Base-by-base conservation (phyloP, 2,329 filamentous ascomycete species). In the Nemania sp. region DNA sequence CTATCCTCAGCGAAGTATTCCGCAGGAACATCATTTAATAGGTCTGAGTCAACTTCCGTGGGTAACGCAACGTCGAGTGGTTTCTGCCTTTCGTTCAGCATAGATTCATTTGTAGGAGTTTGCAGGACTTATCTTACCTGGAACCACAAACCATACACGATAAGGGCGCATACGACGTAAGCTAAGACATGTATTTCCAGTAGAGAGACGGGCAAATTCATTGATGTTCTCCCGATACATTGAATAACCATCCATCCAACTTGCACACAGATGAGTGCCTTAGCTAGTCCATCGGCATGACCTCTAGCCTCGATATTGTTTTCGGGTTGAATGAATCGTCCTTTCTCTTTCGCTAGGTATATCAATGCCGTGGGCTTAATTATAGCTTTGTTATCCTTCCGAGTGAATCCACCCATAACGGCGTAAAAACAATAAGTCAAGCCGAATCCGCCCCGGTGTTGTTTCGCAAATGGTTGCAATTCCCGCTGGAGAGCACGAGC, bases 131-230 rank as follows among this genome's bases (percentile, higher is more conserved):
- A 20, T 15, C n/a, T 56, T 43, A 56, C 53, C n/a, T 56, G 26
- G 53, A 56, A 56, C 53, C 53, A 56, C 15, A 56, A 5, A 3
- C 5, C 20, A n/a, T 56, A 56, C 26, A 56, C 11, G 2, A 41
- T 2, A 10, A 56, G 43, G 15, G 53, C 53, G 53, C 20, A 56
- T 10, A 8, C 53, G 43, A 56, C 53, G 13, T 56, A 32, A 10
- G 53, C 53, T 20, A 56, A n/a, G n/a, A 56, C 53, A 26, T 56
- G 53, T 4, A 41, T 24, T 32, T 56, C 53, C 6, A 56, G 35
- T 8, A 56, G 20, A n/a, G 53, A 32, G 22, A 56, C 26, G 5
- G 53, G 53, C 35, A 56, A 43, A n/a, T 22, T 18, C 2, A 41
- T 26, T 6, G 6, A 29, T 56, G 18, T 15, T 18, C 53, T 18